Conservation (phyloP, 1,284 basidiomycete genomes). For the Tylopilus microsporus region DNA sequence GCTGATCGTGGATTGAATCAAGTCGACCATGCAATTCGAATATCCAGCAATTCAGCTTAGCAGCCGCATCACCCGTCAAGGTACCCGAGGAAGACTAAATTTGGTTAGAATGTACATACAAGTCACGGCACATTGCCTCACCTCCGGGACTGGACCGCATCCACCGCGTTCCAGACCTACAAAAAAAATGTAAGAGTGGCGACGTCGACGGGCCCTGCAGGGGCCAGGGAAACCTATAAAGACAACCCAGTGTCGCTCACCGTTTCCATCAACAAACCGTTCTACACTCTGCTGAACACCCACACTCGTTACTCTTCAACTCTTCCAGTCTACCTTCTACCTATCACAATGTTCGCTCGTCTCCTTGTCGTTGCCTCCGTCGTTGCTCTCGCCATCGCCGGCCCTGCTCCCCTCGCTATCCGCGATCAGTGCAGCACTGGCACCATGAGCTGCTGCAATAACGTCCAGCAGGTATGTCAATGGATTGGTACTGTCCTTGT, state of each 20-base stretch:
- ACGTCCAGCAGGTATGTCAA: background rate
- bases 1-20: no score
- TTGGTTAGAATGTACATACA: background rate
- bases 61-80: background rate
- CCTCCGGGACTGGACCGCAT: background rate
- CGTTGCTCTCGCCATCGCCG: constrained; percentile 15
- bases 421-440: constrained; percentile 16
- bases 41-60: no score
- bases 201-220: background rate
- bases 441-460: constrained; percentile 12
- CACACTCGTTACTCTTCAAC: constrained; percentile 12
- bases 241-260: background rate
- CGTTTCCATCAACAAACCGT: background rate
- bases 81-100: background rate
- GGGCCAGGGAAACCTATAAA: constrained; percentile 14
- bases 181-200: background rate
- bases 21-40: no score
- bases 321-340: background rate
- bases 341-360: constrained; percentile 21
- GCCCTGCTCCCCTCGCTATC: background rate
- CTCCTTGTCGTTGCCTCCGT: constrained; percentile 20
- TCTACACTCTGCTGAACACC: background rate
- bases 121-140: background rate
- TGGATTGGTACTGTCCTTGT: accelerated
- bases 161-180: constrained; percentile 5